Conservation (phyloP, 495 filamentous ascomycete genomes). For the Penicillium flavigenum region DNA sequence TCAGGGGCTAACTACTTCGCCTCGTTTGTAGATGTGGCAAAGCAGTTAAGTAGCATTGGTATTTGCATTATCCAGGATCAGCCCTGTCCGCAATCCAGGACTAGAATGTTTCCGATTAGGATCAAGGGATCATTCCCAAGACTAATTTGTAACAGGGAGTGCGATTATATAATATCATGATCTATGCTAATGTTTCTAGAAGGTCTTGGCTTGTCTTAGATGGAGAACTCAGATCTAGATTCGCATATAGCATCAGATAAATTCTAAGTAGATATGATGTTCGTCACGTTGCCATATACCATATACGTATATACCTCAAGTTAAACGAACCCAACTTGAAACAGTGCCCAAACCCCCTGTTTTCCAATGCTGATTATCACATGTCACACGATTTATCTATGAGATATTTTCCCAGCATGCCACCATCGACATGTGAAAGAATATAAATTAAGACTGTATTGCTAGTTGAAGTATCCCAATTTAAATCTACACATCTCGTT, state of each 20-base stretch:
- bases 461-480: background rate
- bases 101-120: background rate
- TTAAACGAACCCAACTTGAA: background rate
- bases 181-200: slow-evolving; percentile 2
- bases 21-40: background rate
- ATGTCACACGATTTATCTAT: too few species aligned
- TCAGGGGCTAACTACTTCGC: background rate
- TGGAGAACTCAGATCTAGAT: background rate
- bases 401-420: slow-evolving; percentile 4
- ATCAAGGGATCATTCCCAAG: background rate
- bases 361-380: slow-evolving; percentile 1
- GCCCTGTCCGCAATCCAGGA: background rate
- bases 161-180: background rate
- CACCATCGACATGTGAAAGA: background rate
- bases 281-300: slow-evolving; percentile 2
- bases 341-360: background rate
- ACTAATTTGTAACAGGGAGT: background rate
- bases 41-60: background rate
- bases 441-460: background rate
- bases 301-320: background rate
- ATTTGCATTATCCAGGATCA: background rate
- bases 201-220: slow-evolving; percentile 1
- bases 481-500: background rate
- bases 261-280: background rate
- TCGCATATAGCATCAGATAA: background rate